Evolutionary conservation across 345 rosid species (phyloP), one percentile per base, ranked within the genome.

Genomic region (Citrus maxima): DNA sequence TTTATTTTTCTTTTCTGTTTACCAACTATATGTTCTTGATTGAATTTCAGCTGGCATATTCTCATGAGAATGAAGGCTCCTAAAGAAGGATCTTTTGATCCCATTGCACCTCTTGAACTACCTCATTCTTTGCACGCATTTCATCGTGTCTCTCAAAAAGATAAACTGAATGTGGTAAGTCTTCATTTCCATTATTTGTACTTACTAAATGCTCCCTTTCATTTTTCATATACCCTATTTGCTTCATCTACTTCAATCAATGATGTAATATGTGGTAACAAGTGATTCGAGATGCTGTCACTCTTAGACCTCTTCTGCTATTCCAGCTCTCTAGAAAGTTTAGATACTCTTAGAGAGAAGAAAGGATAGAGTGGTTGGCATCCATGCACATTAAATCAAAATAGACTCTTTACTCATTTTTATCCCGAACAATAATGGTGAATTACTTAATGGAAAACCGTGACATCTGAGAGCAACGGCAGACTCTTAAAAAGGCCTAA

Each of bases 51-150:
- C 83, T 92, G 93, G 93, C 96, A 90, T 76, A 83, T 92, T 55
- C 70, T 85, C 68, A 90, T 89, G 91, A 85, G 88, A 80, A 90
- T 89, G 91, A 90, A 63, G 80, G 58, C 78, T 60, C 89, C 90
- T 5, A 81, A 86, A 76, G 84, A 88, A 82, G 91, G 89, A 70
- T 68, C 91, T 46, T 88, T 86, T 74, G 96, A 92, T 28, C 95
- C 91, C 62, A 87, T 87, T 83, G 86, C 90, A 34, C 92, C 91
- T 60, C 96, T 87, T 76, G 92, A 92, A 46, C 87, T 90, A 70
- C 96, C 96, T 30, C 93, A 92, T 84, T 90, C 93, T 38, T 79
- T 92, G 85, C 96, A 92, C 32, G 89, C 91, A 67, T 84, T 92
- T 84, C 93, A 90, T 78, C 93, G 88, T 68, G 87, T 90, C 73